These are phyloP conservation scores for Quercus ilex DNA, from an alignment of 306 rosid species.

Conservation along the genomic window DNA sequence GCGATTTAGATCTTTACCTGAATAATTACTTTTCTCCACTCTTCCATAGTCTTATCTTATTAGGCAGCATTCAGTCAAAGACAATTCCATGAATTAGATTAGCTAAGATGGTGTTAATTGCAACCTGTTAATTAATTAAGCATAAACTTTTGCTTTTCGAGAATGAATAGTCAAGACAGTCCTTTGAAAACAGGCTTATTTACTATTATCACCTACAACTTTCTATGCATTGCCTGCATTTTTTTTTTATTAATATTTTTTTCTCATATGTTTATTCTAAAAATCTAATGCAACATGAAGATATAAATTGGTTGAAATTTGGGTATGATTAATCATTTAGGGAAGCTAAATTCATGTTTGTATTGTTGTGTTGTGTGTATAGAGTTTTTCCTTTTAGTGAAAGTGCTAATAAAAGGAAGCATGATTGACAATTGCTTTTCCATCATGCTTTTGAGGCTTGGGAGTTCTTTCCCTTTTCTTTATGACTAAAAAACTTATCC, in stretches of 20 bases:
- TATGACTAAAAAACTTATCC: not conserved
- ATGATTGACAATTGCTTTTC: not conserved
- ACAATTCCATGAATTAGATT: not conserved
- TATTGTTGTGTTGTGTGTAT: not conserved
- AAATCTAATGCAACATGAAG: not conserved
- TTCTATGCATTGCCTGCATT: not conserved
- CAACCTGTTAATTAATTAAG: not conserved
- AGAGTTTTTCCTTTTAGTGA: not conserved
- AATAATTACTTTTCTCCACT: not conserved
- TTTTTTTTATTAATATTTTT: no score
- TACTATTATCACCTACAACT: not conserved
- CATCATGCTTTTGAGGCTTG: not conserved
- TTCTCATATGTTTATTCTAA: not conserved
- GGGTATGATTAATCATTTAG: not conserved
- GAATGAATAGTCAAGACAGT: not conserved
- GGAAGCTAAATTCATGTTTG: not conserved
- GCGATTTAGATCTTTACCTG: not conserved
- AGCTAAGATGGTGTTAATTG: not conserved
- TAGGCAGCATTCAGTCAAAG: not conserved
- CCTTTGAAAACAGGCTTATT: not conserved
- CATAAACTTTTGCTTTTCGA: not conserved
- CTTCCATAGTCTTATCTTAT: not conserved
- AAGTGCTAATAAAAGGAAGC: not conserved
- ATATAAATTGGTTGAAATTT: not conserved
- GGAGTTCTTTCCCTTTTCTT: not conserved